Conservation (phyloP, 2,329 filamentous ascomycete species). For the Simplicillium sp. region DNA sequence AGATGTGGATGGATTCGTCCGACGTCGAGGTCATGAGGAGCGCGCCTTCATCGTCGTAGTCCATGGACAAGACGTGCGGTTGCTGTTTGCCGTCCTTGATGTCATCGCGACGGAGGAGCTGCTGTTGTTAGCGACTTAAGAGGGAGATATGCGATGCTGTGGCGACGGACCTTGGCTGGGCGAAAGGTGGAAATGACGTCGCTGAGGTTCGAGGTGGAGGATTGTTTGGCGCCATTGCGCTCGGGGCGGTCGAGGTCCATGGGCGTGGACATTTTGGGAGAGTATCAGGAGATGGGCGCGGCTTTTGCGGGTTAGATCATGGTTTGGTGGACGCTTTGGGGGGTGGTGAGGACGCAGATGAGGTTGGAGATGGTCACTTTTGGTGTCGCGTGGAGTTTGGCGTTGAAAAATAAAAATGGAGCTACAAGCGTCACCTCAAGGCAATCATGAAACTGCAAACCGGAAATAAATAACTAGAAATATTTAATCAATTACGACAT, state of each 20-base stretch:
- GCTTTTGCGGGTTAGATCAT: neutral
- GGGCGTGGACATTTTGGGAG: slow-evolving; percentile 40
- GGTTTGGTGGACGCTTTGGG: neutral
- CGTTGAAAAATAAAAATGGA: too few relatives aligned
- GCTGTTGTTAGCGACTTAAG: neutral
- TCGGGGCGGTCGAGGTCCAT: slow-evolving; percentile 46
- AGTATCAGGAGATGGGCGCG: neutral
- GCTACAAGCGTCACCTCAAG: too few relatives aligned
- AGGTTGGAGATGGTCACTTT: too few relatives aligned
- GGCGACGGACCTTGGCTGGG: slow-evolving; percentile 59
- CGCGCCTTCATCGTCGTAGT: slow-evolving; percentile 94
- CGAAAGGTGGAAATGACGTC: slow-evolving; percentile 72
- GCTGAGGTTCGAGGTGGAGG: slow-evolving; percentile 55
- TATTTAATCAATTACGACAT: too few relatives aligned
- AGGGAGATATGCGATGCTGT: neutral
- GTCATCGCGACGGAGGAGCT: slow-evolving; percentile 51
- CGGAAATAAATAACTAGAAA: too few relatives aligned
- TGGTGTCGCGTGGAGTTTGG: too few relatives aligned
- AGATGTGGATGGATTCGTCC: slow-evolving; percentile 93
- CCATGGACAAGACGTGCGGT: slow-evolving; percentile 74
- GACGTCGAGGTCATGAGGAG: slow-evolving; percentile 83
- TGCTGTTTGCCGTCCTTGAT: slow-evolving; percentile 40
- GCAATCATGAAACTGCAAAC: too few relatives aligned
- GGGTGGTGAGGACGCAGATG: too few relatives aligned
- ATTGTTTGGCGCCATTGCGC: slow-evolving; percentile 26